Evolutionary conservation across 2,329 filamentous ascomycete genomes (phyloP).

Genomic region (Alternaria brassicae): DNA sequence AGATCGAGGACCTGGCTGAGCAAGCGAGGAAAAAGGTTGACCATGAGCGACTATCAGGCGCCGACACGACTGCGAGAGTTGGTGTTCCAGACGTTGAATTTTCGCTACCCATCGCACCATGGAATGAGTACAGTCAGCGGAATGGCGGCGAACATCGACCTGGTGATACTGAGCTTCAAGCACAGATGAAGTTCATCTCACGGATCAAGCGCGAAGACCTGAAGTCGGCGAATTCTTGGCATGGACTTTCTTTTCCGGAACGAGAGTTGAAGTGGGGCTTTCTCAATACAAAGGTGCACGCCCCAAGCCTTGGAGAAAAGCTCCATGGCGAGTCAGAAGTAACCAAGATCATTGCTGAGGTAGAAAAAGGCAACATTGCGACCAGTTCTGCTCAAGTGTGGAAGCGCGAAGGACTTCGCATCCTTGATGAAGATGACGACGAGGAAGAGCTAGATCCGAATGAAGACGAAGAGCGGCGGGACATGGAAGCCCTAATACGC

Average conservation of each 20-base stretch:
- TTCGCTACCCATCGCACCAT: conserved; percentile 54
- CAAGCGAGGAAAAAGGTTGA: conserved; percentile 46
- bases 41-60: conserved; percentile 56
- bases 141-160: conserved; percentile 6
- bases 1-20: conserved; percentile 48
- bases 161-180: conserved; percentile 35
- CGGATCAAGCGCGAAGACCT: conserved; percentile 46
- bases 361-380: conserved; percentile 44
- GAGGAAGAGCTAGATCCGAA: conserved; percentile 34
- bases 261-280: conserved; percentile 56
- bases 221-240: conserved; percentile 50
- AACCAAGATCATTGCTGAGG: conserved; percentile 44
- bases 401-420: conserved; percentile 58
- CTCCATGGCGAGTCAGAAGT: conserved; percentile 53
- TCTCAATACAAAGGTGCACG: conserved; percentile 53
- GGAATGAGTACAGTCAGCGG: conserved; percentile 50
- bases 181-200: conserved; percentile 42
- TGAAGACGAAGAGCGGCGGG: conserved; percentile 27
- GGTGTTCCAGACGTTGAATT: conserved; percentile 59
- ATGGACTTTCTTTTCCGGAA: conserved; percentile 50
- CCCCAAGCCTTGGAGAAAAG: conserved; percentile 48
- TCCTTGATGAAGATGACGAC: conserved; percentile 54
- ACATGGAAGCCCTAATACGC: conserved; percentile 49
- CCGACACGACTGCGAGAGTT: conserved; percentile 58
- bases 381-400: conserved; percentile 55